Base-by-base conservation (phyloP, 495 filamentous ascomycete species). In the Penicillium canariense region DNA sequence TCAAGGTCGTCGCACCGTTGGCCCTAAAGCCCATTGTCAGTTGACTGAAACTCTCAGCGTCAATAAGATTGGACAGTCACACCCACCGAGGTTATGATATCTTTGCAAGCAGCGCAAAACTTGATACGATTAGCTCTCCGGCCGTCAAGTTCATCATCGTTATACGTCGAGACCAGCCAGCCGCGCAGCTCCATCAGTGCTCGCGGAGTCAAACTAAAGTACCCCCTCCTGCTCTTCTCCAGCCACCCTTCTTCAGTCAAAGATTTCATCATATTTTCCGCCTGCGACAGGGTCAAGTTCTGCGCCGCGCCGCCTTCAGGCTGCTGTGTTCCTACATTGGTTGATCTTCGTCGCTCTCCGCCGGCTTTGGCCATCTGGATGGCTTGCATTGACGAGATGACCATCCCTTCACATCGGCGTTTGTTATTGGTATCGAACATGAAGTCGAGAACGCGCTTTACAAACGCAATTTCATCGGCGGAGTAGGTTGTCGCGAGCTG, bases 401-500 rank as follows among this genome's bases (percentile, higher is more conserved):
- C 89, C 83, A 96, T 87, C 43, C 90, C 79, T 70, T 97, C 93
- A 53, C 82, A 81, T 1, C 83, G 73, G 20, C 70, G 73, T 0
- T 85, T 90, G 60, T 97, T 97, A 66, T 91, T 81, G 4, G 79
- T 85, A 42, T 91, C 88, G 65, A 97, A 97, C 85, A 98, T 96
- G 56, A 81, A 84, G 68, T 97, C 93, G 0, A 98, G 83, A 14
- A 97, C 66, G 1, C 94, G 76, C 72, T 95, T 91, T 51, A 97
- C 78, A 68, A 87, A 98, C 10, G 88, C 81, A 31, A 97, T 90
- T 72, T 97, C 92, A 53, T 97, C 95, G 17, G 89, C 72, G 0
- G 83, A 76, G 66, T 86, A 85, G 0, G 79, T 82, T 1, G 94
- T 97, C n/a, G 90, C 90, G 22, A 96, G 77, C 66, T 96, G 92